Percentiles rank a stretch among this genome's conserved stretches.
Conservation (phyloP, 2,329 filamentous ascomycete genomes). For the Fusarium graminum region DNA sequence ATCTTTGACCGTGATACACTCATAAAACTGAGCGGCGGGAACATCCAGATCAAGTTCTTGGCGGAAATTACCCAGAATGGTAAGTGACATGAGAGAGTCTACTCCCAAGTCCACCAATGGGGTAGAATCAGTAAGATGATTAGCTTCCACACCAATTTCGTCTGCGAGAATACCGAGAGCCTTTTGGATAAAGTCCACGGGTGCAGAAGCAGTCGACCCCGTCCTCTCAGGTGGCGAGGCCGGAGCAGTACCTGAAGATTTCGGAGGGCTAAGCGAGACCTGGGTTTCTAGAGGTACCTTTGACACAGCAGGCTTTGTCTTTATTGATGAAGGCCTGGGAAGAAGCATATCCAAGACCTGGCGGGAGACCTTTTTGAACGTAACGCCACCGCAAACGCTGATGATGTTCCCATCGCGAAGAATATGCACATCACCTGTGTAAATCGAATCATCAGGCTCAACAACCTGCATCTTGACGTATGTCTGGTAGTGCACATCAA, state of each 20-base stretch:
- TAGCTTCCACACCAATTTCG: neutral
- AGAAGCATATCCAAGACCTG: neutral
- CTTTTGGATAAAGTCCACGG: neutral
- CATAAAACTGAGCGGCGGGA: neutral
- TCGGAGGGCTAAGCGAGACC: neutral
- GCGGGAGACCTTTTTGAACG: neutral
- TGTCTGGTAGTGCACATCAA: neutral
- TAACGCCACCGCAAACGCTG: neutral
- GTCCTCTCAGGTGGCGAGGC: too few relatives aligned
- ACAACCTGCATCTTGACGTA: neutral
- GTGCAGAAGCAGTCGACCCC: neutral
- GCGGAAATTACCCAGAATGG: neutral
- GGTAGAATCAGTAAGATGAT: neutral
- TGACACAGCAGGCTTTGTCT: neutral
- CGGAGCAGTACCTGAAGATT: neutral
- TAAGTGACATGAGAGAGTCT: constrained; percentile 4
- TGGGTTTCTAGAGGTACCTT: neutral
- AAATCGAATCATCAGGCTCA: neutral
- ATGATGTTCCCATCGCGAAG: neutral
- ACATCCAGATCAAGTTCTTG: neutral
- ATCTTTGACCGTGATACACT: neutral
- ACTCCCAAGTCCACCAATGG: constrained; percentile 4
- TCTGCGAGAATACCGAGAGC: neutral
- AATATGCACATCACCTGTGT: neutral
- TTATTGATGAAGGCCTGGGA: neutral